These are phyloP conservation scores for Pyricularia sp. DNA, from an alignment of 2,329 filamentous ascomycete species.

Conservation along the genomic window DNA sequence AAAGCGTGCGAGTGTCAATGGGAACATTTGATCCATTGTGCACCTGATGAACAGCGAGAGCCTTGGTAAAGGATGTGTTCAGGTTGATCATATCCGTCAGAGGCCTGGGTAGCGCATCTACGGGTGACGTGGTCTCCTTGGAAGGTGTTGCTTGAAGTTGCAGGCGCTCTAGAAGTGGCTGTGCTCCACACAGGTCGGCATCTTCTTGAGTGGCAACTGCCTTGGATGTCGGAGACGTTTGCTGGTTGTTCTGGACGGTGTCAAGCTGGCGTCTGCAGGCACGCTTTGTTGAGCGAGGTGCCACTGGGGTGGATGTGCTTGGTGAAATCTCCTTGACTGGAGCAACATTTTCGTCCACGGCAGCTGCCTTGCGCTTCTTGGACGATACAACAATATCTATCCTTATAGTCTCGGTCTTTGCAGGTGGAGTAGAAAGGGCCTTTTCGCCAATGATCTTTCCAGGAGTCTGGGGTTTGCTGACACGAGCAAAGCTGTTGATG, in stretches of 20 bases:
- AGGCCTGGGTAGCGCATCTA: conserved; percentile 33
- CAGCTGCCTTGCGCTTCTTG: conserved; percentile 26
- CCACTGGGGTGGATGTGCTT: not conserved
- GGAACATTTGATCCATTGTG: conserved; percentile 53
- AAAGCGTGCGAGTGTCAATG: conserved; percentile 47
- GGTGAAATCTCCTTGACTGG: conserved; percentile 4
- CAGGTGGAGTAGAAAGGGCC: conserved; percentile 12
- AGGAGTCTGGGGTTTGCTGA: conserved; percentile 11
- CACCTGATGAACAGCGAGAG: conserved; percentile 53
- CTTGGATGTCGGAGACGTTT: conserved; percentile 8
- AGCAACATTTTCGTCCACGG: conserved; percentile 13
- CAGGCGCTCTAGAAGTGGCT: conserved; percentile 24
- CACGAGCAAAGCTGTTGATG: conserved; percentile 12
- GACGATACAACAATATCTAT: conserved; percentile 13
- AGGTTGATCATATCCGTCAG: conserved; percentile 48
- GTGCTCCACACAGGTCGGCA: conserved; percentile 1
- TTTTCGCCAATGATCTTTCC: not conserved
- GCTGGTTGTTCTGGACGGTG: conserved; percentile 4
- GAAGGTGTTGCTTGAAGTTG: conserved; percentile 24
- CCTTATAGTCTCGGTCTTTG: conserved; percentile 13
- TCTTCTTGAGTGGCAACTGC: not conserved
- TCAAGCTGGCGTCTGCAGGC: conserved; percentile 6
- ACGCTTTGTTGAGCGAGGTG: conserved; percentile 11
- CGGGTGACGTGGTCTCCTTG: conserved; percentile 25
- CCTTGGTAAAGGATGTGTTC: conserved; percentile 54